These are phyloP conservation scores for Neofusicoccum umdonicola DNA, from an alignment of 2,329 filamentous ascomycete genomes.

Conservation along the genomic window DNA sequence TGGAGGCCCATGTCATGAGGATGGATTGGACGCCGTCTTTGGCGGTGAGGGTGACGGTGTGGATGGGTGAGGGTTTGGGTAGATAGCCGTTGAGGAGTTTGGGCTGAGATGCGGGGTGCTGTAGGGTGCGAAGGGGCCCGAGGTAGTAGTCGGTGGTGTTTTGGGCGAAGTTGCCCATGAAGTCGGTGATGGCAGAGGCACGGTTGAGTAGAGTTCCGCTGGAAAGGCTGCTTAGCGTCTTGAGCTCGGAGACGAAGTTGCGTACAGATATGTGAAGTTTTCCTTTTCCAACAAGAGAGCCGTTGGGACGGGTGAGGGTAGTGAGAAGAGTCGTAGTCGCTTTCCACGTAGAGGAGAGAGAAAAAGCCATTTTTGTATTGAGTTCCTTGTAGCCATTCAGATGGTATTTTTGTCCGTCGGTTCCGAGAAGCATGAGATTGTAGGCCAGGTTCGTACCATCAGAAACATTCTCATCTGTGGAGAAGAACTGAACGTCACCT, in stretches of 20 bases:
- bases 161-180: slow-evolving; percentile 57
- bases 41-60: slow-evolving; percentile 49
- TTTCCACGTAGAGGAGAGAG: slow-evolving; percentile 56
- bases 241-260: slow-evolving; percentile 57
- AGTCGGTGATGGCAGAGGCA: slow-evolving; percentile 40
- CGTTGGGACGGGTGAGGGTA: slow-evolving; percentile 49
- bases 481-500: slow-evolving; percentile 59
- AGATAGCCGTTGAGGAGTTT: slow-evolving; percentile 46
- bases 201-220: slow-evolving; percentile 28
- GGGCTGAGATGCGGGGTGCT: slow-evolving; percentile 47
- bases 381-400: slow-evolving; percentile 64
- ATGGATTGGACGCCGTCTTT: slow-evolving; percentile 53
- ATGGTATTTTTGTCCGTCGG: slow-evolving; percentile 52
- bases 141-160: slow-evolving; percentile 55
- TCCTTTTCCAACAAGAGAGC: slow-evolving; percentile 55
- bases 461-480: slow-evolving; percentile 51
- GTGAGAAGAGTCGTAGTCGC: slow-evolving; percentile 63
- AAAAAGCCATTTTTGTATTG: slow-evolving; percentile 58
- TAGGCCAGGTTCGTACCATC: slow-evolving; percentile 61
- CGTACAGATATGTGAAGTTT: slow-evolving; percentile 56
- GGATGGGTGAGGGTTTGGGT: slow-evolving; percentile 48
- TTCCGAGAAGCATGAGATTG: slow-evolving; percentile 59
- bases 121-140: slow-evolving; percentile 54
- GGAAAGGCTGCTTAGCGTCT: slow-evolving; percentile 54
- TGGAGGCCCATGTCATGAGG: background rate